Evolutionary conservation across 2,329 filamentous ascomycete genomes (phyloP), one percentile per base, ranked within the genome.

Genomic region (Colletotrichum orbiculare): DNA sequence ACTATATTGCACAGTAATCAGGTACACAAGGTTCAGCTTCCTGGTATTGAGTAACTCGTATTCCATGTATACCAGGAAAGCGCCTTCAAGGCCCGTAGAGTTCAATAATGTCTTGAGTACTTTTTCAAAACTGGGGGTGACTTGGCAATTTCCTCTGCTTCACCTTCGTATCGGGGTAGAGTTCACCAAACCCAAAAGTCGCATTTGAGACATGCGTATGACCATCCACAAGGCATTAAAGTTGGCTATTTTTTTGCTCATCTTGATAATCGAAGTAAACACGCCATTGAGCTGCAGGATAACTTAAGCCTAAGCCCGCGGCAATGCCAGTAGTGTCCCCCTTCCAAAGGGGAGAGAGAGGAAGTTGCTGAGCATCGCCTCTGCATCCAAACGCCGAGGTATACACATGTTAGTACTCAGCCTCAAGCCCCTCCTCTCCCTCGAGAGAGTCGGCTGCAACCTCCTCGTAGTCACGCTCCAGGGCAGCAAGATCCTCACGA

Each of bases 401-500:
- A 66, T 64, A 60, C 54, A 62, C 54, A 61, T 57, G 72, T 77
- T 96, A 97, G 87, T 97, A 97, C 88, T 97, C 95, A 71, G 92
- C 92, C 83, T 96, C 94, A 73, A 87, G 83, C 76, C 88, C 90
- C 76, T 94, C 93, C 74, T 96, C 94, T 70, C 89, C 92, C 78
- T 94, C 94, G 74, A 97, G 83, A 69, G 94, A 97, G 83, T 98
- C 95, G 75, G 93, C 93, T 70, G 94, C 95, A 77, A 98, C 96
- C 85, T 99, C 96, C 85, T 97, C 95, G 84, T 99, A 99, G 80
- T 99, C 95, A 73, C 94, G 91, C 89, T 99, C 96, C 69, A 99
- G 88, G 73, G 96, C 96, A 79, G 96, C 96, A 80, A 99, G 85
- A 84, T 99, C 96, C 85, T 99, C 96, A 81, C 96, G 94, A 70